Base-by-base conservation (phyloP, 1,284 basidiomycete species). In the Ganoderma sinense region DNA sequence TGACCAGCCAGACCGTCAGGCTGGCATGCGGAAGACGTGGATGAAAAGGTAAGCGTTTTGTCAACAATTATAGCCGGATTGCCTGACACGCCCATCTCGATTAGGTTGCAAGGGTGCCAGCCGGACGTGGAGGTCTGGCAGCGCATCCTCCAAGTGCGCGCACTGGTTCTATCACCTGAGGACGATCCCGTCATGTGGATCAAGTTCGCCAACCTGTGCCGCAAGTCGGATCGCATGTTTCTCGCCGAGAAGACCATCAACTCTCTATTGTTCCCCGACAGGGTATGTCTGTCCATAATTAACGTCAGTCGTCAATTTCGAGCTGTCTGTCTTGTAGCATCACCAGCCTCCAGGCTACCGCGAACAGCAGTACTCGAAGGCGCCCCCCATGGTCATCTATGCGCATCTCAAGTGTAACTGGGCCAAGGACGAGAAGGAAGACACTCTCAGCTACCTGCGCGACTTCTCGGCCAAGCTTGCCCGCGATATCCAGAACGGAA, bases 101-200 rank as follows among this genome's bases (percentile, higher is more conserved):
- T 18, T 43, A 65, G 64, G 70, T 82, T 99, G 55, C 94, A 96
- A 83, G 98, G 97, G 2, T 99, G 97, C 81, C 97, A 99, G 79
- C 95, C 96, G 20, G 98, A 99, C 75, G 98, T 99, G 23, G 98
- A 99, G 81, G 97, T 98, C 4, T 99, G 98, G 98, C 98, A 99
- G 82, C 91, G 97, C 29, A 96, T 99, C 62, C 84, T 99, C 20
- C 97, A 99, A 84, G 96, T 99, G 51, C 91, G 98, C 69, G 96
- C 97, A 0, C 88, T 99, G 63, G 97, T 99, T 29, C 86, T 99
- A 40, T 95, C 91, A 59, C 98, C 98, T 0, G 94, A 94, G 73
- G 97, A 98, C 76, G 97, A 99, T 78, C 96, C 95, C 64, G 90
- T 95, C 66, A 99, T 98, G 88, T 99, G 97, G 97, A 99, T 96